A percentile compares a stretch with the other conserved stretches of the same genome.
phyloP scores from a whole-genome alignment of 2,329 filamentous ascomycete species.

The Helotiales sp. region DNA sequence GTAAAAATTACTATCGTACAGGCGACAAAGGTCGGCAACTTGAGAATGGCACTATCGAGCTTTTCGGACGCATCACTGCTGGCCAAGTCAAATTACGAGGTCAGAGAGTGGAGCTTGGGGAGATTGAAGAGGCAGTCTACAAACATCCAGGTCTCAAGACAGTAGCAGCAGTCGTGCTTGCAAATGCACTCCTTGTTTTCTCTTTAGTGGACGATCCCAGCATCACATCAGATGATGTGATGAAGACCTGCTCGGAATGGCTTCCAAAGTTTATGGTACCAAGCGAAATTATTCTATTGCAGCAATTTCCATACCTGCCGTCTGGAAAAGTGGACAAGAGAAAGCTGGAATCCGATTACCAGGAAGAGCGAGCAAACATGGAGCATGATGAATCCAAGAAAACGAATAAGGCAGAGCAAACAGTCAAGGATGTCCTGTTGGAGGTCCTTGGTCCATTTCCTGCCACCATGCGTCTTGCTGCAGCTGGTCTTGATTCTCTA shows the following conservation, averaged over 20 bases:
- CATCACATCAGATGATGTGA: slow-evolving; percentile 46
- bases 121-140: slow-evolving; percentile 70
- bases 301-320: slow-evolving; percentile 69
- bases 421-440: slow-evolving; percentile 22
- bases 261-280: slow-evolving; percentile 84
- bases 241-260: slow-evolving; percentile 67
- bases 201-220: slow-evolving; percentile 45
- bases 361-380: slow-evolving; percentile 24
- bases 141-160: slow-evolving; percentile 62
- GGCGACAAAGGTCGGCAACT: slow-evolving; percentile 78
- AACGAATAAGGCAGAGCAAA: slow-evolving; percentile 29
- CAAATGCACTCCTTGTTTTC: slow-evolving; percentile 69
- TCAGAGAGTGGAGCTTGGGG: slow-evolving; percentile 78
- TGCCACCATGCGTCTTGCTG: slow-evolving; percentile 44
- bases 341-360: slow-evolving; percentile 57
- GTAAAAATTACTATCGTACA: slow-evolving; percentile 75
- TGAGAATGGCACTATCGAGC: slow-evolving; percentile 72
- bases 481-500: slow-evolving; percentile 66
- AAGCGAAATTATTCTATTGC: slow-evolving; percentile 64
- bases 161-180: slow-evolving; percentile 66
- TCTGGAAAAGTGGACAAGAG: slow-evolving; percentile 84
- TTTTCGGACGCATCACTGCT: slow-evolving; percentile 73
- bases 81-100: slow-evolving; percentile 87
- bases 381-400: slow-evolving; percentile 16
- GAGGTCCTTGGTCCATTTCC: slow-evolving; percentile 30